Conservation (phyloP, 768 basidiomycete species). For the Cubamyces sp. region DNA sequence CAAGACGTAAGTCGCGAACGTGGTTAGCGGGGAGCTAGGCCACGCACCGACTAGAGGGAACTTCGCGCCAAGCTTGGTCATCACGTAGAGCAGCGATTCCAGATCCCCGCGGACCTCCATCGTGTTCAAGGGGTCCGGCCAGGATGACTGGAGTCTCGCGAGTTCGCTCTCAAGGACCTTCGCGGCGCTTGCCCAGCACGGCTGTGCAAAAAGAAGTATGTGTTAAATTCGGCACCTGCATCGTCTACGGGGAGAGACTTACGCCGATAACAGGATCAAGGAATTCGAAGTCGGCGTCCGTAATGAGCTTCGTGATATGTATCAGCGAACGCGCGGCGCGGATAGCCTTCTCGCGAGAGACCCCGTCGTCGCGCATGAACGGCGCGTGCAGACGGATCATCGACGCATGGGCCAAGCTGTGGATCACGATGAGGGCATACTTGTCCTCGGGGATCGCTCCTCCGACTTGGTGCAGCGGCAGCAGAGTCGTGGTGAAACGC, state of each 20-base stretch:
- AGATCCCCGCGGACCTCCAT: slow-evolving; percentile 67
- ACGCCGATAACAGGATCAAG: slow-evolving; percentile 83
- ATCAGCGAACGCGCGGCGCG: slow-evolving; percentile 64
- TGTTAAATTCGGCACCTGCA: not conserved
- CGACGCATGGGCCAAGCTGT: slow-evolving; percentile 69
- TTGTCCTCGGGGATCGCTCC: slow-evolving; percentile 59
- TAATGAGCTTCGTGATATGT: slow-evolving; percentile 62
- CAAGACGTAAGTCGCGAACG: not conserved
- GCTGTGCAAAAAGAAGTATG: slow-evolving; percentile 41
- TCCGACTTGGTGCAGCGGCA: slow-evolving; percentile 68
- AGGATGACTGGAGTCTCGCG: slow-evolving; percentile 62
- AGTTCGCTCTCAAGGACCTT: slow-evolving; percentile 71
- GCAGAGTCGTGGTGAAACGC: slow-evolving; percentile 64
- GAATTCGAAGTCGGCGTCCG: slow-evolving; percentile 67
- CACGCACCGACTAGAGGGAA: slow-evolving; percentile 60
- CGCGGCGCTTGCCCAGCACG: slow-evolving; percentile 73
- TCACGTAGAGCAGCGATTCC: slow-evolving; percentile 60
- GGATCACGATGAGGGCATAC: slow-evolving; percentile 58
- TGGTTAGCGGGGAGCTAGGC: not conserved
- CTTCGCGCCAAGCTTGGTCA: slow-evolving; percentile 60
- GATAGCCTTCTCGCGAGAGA: slow-evolving; percentile 68
- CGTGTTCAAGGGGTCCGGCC: slow-evolving; percentile 57
- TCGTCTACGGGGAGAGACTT: slow-evolving; percentile 34
- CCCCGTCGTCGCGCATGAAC: slow-evolving; percentile 60
- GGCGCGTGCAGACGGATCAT: slow-evolving; percentile 67